Percentiles rank a stretch among this genome's conserved stretches.
phyloP scores from a whole-genome alignment of 1,139 yeast genomes.

The Pichia sp. region DNA sequence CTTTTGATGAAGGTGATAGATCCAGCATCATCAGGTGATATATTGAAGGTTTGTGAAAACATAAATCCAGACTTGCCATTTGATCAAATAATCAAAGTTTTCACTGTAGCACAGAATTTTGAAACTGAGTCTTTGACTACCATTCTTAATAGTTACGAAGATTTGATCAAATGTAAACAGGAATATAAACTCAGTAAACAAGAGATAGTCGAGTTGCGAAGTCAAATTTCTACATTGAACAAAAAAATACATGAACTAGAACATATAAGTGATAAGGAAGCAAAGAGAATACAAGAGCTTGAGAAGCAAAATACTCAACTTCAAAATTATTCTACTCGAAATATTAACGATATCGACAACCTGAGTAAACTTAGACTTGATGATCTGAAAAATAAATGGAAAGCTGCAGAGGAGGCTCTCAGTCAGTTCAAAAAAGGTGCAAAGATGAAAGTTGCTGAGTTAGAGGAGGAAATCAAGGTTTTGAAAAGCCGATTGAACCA shows the following conservation, averaged over 20 bases:
- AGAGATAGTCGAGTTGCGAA: constrained; percentile 1
- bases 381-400: constrained; percentile 58
- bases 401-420: constrained; percentile 63
- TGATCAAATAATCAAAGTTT: constrained; percentile 21
- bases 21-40: constrained; percentile 6
- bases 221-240: constrained; percentile 4
- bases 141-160: constrained; percentile 10
- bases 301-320: constrained; percentile 11
- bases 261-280: constrained; percentile 18
- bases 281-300: constrained; percentile 10
- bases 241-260: constrained; percentile 16
- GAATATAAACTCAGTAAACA: not conserved
- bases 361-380: constrained; percentile 40
- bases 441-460: constrained; percentile 45
- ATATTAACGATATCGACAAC: constrained; percentile 19
- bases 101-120: constrained; percentile 32
- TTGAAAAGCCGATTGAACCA: constrained; percentile 10
- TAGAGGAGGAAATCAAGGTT: constrained; percentile 47
- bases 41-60: constrained; percentile 5
- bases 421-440: constrained; percentile 48
- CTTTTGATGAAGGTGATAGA: constrained; percentile 7
- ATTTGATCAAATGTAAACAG: not conserved
- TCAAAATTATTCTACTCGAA: constrained; percentile 8
- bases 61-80: not conserved
- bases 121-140: constrained; percentile 8